Conservation (phyloP, 2,329 filamentous ascomycete species). For the Macrophomina pseudophaseolina region DNA sequence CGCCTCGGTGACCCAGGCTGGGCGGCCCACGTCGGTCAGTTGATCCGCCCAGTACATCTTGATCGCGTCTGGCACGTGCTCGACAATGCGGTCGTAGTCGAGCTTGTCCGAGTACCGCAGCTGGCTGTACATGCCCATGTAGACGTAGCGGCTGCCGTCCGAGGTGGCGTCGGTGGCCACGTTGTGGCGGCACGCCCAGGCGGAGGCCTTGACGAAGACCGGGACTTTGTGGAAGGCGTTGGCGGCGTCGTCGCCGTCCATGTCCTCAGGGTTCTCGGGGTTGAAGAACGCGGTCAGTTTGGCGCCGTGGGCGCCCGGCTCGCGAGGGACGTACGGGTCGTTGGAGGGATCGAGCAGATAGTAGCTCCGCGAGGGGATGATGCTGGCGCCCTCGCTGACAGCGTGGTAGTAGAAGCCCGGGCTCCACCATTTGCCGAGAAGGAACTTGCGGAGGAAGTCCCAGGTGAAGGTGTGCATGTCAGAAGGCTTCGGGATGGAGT, state of each 20-base stretch:
- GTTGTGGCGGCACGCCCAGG: constrained; percentile 1
- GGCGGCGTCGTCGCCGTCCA: constrained; percentile 31
- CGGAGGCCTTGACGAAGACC: constrained; percentile 44
- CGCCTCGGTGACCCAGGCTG: constrained; percentile 49
- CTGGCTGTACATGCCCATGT: constrained; percentile 54
- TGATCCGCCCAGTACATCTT: constrained; percentile 48
- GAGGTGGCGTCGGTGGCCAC: not conserved
- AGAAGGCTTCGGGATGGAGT: constrained; percentile 33
- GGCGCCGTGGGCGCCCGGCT: constrained; percentile 50
- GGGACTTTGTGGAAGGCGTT: constrained; percentile 46
- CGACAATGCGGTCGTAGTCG: constrained; percentile 47
- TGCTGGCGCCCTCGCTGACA: constrained; percentile 29
- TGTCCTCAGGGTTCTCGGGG: constrained; percentile 36
- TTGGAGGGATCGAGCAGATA: constrained; percentile 45
- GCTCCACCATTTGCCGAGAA: constrained; percentile 48
- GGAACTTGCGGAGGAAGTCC: constrained; percentile 43
- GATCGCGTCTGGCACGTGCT: constrained; percentile 45
- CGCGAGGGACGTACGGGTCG: constrained; percentile 50
- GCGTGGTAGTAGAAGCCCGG: constrained; percentile 48
- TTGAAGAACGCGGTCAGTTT: constrained; percentile 56
- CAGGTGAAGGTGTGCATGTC: constrained; percentile 44
- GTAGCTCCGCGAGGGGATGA: constrained; percentile 46
- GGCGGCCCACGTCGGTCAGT: constrained; percentile 42
- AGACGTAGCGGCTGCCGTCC: constrained; percentile 39
- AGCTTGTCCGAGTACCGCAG: constrained; percentile 51